phyloP scores from a whole-genome alignment of 169 alveolate species.

The Neospora caninum region DNA sequence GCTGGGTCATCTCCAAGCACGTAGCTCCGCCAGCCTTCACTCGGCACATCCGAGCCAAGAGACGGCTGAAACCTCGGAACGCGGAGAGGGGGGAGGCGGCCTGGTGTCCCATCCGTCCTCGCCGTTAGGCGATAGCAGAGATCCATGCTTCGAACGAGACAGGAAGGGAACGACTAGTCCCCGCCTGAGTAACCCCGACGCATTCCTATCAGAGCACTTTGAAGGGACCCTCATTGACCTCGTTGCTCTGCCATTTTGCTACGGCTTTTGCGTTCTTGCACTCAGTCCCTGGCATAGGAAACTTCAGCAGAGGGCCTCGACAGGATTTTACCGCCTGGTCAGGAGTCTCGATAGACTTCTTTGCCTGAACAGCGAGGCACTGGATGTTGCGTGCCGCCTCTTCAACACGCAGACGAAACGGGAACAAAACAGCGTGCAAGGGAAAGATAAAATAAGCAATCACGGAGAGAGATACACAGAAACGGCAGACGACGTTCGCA shows the following conservation, averaged over 20 bases:
- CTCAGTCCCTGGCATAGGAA: conserved; percentile 38
- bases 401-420: background rate
- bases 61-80: too few species aligned
- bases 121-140: background rate
- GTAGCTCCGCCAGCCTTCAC: background rate
- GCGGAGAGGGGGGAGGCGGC: too few species aligned
- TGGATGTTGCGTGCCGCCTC: background rate
- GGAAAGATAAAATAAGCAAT: background rate
- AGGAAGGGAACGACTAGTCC: background rate
- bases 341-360: background rate
- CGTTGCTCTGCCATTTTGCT: conserved; percentile 56
- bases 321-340: conserved; percentile 51
- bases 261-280: conserved; percentile 48
- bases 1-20: background rate
- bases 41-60: too few species aligned
- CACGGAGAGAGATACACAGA: background rate
- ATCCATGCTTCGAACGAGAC: background rate
- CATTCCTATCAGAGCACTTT: background rate
- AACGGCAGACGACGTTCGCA: background rate
- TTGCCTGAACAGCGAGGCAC: background rate
- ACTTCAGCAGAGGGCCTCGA: conserved; percentile 52
- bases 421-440: background rate
- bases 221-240: conserved; percentile 46
- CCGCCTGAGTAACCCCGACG: background rate
- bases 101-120: too few species aligned